These are phyloP conservation scores for Toxicodendron radicans DNA, from an alignment of 345 rosid species.

Conservation along the genomic window DNA sequence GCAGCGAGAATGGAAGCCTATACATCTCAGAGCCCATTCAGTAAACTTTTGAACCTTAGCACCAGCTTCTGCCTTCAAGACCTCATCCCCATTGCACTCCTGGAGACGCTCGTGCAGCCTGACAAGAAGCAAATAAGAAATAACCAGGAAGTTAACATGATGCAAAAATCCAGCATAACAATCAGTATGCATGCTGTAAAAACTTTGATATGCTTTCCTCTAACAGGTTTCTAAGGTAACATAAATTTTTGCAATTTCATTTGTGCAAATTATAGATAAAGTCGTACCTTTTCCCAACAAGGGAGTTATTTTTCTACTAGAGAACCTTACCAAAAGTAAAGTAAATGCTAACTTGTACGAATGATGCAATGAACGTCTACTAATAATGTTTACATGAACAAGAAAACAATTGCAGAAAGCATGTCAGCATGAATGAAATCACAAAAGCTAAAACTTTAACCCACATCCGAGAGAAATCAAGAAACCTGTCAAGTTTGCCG, in stretches of 20 bases:
- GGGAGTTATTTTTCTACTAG: neutral
- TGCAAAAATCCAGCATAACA: neutral
- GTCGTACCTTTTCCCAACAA: neutral
- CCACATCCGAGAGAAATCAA: constrained; percentile 1
- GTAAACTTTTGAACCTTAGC: constrained; percentile 96
- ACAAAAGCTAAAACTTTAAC: neutral
- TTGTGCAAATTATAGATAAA: neutral
- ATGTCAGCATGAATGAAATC: neutral
- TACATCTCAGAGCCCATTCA: constrained; percentile 95
- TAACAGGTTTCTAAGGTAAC: neutral
- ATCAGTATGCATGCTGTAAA: neutral
- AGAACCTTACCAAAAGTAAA: neutral
- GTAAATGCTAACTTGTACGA: neutral
- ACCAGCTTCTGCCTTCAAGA: constrained; percentile 88
- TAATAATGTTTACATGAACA: neutral
- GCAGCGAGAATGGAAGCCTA: constrained; percentile 88
- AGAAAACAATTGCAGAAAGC: neutral
- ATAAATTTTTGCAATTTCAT: neutral
- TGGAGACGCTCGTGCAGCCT: constrained; percentile 97
- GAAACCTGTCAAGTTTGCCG: neutral
- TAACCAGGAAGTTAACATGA: constrained; percentile 9
- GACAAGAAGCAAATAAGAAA: constrained; percentile 29
- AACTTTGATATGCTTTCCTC: neutral
- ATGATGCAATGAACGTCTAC: neutral
- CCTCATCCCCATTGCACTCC: constrained; percentile 89